phyloP scores from a whole-genome alignment of 2,329 filamentous ascomycete genomes.

The Stachybotrys chartarum region DNA sequence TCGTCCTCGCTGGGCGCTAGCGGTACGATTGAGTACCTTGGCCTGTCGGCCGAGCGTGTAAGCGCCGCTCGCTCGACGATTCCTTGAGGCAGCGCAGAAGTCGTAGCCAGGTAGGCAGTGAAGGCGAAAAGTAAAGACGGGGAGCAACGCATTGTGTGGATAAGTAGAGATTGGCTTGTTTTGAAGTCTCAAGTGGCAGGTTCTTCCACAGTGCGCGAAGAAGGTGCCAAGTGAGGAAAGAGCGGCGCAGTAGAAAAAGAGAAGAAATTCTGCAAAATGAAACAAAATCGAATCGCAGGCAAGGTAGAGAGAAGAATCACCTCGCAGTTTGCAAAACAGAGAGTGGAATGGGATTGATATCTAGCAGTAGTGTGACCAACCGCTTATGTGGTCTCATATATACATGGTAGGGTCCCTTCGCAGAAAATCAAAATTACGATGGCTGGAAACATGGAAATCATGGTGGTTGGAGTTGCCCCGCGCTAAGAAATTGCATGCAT shows the following conservation, averaged over 20 bases:
- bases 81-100: constrained; percentile 19
- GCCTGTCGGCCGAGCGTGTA: constrained; percentile 12
- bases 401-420: not conserved
- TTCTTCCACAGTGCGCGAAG: too few relatives aligned
- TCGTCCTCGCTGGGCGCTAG: constrained; percentile 24
- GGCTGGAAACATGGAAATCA: constrained; percentile 7
- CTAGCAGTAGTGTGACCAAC: not conserved
- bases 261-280: not conserved
- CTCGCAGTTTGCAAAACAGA: not conserved
- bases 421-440: constrained; percentile 5
- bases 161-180: not conserved
- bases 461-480: constrained; percentile 5
- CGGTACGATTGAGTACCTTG: constrained; percentile 30
- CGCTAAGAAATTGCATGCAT: not conserved
- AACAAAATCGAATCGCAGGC: not conserved
- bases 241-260: not conserved
- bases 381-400: not conserved
- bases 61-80: constrained; percentile 13
- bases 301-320: too few relatives aligned
- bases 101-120: constrained; percentile 15
- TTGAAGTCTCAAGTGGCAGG: too few relatives aligned
- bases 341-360: not conserved
- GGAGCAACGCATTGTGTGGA: constrained; percentile 17
- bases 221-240: too few relatives aligned
- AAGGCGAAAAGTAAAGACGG: constrained; percentile 20